Evolutionary conservation across 164 flowering plant genomes (phyloP).

Genomic region (Malania oleifera): DNA sequence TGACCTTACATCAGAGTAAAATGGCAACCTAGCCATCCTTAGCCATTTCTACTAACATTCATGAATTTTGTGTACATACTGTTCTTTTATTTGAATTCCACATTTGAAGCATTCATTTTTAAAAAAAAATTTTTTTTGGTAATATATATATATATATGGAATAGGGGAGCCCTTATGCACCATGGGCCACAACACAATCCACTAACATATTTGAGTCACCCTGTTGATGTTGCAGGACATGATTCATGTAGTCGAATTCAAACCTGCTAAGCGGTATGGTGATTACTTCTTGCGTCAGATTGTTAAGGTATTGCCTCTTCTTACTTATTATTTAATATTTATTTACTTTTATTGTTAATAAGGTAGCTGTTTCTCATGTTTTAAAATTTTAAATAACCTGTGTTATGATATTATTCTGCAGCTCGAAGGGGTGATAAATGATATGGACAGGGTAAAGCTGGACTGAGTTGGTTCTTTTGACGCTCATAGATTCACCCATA

Average conservation of each 20-base stretch:
- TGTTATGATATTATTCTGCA: constrained; percentile 23
- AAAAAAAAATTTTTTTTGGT: not conserved
- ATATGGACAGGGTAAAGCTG: constrained; percentile 56
- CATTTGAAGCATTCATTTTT: not conserved
- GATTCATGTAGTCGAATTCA: constrained; percentile 70
- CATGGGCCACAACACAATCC: not conserved
- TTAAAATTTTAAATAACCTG: not conserved
- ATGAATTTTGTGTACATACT: too few species aligned
- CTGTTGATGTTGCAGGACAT: constrained; percentile 52
- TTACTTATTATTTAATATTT: not conserved
- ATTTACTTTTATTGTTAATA: not conserved
- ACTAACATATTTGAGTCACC: not conserved
- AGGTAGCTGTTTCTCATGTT: not conserved
- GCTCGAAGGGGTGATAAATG: constrained; percentile 76
- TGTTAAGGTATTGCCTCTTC: constrained; percentile 56
- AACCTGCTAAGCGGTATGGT: constrained; percentile 73
- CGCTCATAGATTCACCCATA: too few species aligned
- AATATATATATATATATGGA: not conserved
- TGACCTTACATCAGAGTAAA: too few species aligned
- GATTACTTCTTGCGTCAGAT: constrained; percentile 92
- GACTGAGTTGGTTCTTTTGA: constrained; percentile 30
- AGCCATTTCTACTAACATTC: too few species aligned
- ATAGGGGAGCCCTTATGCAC: not conserved
- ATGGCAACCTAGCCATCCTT: too few species aligned
- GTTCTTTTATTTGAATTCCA: too few species aligned